Evolutionary conservation across 352 stramenopile genomes (phyloP).

Genomic region (Pythium phragmitis): DNA sequence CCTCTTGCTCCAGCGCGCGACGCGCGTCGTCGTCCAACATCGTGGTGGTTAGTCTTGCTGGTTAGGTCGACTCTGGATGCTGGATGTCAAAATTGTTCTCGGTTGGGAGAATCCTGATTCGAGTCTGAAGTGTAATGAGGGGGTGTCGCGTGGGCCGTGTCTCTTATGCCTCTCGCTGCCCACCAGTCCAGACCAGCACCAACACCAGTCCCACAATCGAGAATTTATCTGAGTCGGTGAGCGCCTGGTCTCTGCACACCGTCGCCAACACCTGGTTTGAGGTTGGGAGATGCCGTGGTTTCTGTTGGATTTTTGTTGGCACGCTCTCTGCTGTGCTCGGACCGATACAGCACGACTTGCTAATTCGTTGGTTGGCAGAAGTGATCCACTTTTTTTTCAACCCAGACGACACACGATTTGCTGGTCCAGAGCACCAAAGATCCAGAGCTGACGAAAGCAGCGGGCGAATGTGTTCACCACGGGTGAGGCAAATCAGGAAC

Average conservation of each 20-base stretch:
- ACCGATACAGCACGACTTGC: too few relatives aligned
- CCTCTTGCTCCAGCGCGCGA: conserved; percentile 55
- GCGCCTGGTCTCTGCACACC: conserved; percentile 19
- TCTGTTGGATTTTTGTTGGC: background rate
- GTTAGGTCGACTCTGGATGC: background rate
- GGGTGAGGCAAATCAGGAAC: conserved; percentile 11
- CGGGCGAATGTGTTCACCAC: background rate
- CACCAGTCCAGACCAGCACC: conserved; percentile 20
- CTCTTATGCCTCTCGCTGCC: conserved; percentile 25
- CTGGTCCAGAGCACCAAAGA: background rate
- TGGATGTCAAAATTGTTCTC: conserved; percentile 8
- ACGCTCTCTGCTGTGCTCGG: background rate
- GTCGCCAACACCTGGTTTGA: conserved; percentile 20
- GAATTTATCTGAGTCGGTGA: conserved; percentile 30
- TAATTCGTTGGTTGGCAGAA: conserved; percentile 11
- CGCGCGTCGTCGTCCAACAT: conserved; percentile 62
- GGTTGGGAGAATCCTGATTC: conserved; percentile 4
- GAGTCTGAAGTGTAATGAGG: background rate
- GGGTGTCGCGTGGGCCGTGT: conserved; percentile 24
- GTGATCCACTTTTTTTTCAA: background rate
- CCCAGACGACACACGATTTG: background rate
- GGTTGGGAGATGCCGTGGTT: conserved; percentile 1
- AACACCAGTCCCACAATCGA: conserved; percentile 2
- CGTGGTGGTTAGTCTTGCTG: background rate
- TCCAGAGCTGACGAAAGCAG: background rate